A percentile compares a stretch with the other conserved stretches of the same genome.
Conservation (phyloP, 345 rosid species). For the Raphanus raphanistrum region DNA sequence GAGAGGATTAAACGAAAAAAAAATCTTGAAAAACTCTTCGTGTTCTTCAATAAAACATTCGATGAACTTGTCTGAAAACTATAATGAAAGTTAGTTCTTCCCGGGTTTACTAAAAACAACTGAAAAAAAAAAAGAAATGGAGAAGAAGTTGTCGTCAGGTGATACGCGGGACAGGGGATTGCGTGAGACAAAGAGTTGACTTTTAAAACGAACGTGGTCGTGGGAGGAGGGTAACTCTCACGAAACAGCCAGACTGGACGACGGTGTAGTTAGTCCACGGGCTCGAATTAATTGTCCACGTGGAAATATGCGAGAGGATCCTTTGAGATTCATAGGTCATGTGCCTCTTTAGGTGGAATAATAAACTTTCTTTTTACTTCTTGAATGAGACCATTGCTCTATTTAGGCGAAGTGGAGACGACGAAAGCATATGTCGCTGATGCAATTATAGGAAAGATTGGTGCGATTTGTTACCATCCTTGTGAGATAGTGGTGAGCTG, state of each 20-base stretch:
- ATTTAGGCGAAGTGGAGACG: slow-evolving; percentile 26
- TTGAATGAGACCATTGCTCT: neutral
- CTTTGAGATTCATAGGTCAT: neutral
- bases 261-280: neutral
- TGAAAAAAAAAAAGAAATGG: neutral
- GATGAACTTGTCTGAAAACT: slow-evolving; percentile 10
- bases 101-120: slow-evolving; percentile 10
- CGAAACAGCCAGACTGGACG: slow-evolving; percentile 23
- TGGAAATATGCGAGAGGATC: neutral
- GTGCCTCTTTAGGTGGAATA: neutral
- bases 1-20: neutral
- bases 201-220: slow-evolving; percentile 11
- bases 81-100: slow-evolving; percentile 2
- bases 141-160: slow-evolving; percentile 11
- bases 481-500: neutral
- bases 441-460: neutral
- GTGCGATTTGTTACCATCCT: slow-evolving; percentile 2
- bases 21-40: slow-evolving; percentile 1
- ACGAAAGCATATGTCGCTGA: slow-evolving; percentile 7
- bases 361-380: too few species aligned
- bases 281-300: neutral
- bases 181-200: slow-evolving; percentile 19
- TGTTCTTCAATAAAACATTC: neutral
- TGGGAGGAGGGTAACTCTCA: slow-evolving; percentile 19
- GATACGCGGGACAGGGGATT: slow-evolving; percentile 23